Evolutionary conservation across 176 grass and related monocot species (phyloP), one percentile per base, ranked within the genome.

Genomic region (Pontederia crassipes): DNA sequence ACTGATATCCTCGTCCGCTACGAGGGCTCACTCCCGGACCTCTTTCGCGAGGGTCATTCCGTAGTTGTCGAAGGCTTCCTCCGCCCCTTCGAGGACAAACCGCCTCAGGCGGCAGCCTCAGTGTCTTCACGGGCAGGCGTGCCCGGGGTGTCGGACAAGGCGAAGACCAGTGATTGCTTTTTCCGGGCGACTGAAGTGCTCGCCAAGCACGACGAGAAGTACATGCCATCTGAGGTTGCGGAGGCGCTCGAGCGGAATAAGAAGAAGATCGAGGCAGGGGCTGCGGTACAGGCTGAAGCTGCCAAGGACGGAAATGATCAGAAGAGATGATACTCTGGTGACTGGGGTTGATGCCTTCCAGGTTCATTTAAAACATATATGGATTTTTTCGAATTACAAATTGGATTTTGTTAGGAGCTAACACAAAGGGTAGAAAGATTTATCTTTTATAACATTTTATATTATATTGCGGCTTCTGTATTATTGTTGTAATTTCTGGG

Each of bases 191-290:
- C 79, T 32, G 92, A 97, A 79, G 87, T 97, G 74, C 82, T 97
- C 67, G 87, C 92, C 24, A 97, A 97, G 87, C 92, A 97, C 76
- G 92, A 97, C 52, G 92, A 97, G 79, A 97, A 97, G 76, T 97
- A 97, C 76, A 97, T 97, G 92, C 92, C 92, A n/a, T 82, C 82
- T 82, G 92, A 97, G 74, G 84, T 97, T 40, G 87, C 67, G n/a
- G 92, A 88, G 59, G 92, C 84, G n/a, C 74, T 97, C 67, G 92
- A 88, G 66, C 74, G 87, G 51, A 97, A 97, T 45, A 88, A 97
- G 81, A 91, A 91, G 74, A 78, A 76, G 66, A 66, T 91, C 13
- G 74, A 88, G 49, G 77, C 71, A 1, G 74, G 81, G 8, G 55
- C 69, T 0, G 49, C 49, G 1, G 72, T 71, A 51, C 53, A 80